phyloP scores from a whole-genome alignment of 768 basidiomycete genomes.

The Termitomyces sp. region DNA sequence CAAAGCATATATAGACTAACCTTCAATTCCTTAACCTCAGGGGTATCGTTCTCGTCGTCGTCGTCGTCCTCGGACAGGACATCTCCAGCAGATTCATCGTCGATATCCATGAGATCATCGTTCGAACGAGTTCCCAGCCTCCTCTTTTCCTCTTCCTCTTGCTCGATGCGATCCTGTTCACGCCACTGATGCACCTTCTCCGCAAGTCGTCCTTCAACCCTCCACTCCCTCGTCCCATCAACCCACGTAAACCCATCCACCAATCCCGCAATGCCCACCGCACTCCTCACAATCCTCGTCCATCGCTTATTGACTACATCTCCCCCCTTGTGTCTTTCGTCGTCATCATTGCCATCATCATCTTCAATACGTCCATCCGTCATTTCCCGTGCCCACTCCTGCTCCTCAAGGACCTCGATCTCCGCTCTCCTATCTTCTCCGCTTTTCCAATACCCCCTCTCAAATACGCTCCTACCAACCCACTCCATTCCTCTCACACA shows the following conservation, averaged over 20 bases:
- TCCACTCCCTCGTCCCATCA: conserved; percentile 58
- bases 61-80: conserved; percentile 45
- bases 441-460: conserved; percentile 93
- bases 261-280: conserved; percentile 58
- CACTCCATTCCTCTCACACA: conserved; percentile 95
- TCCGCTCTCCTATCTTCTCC: conserved; percentile 65
- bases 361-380: conserved; percentile 85
- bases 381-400: conserved; percentile 46
- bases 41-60: conserved; percentile 66
- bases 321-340: conserved; percentile 17
- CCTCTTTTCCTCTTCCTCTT: conserved; percentile 66
- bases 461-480: conserved; percentile 87
- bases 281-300: conserved; percentile 71
- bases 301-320: conserved; percentile 57
- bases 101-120: conserved; percentile 73
- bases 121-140: conserved; percentile 58
- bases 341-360: conserved; percentile 44
- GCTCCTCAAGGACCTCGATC: conserved; percentile 72
- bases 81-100: conserved; percentile 49
- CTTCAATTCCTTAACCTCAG: conserved; percentile 79
- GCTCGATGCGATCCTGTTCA: conserved; percentile 64
- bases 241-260: conserved; percentile 78
- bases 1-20: conserved; percentile 33
- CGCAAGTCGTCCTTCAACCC: conserved; percentile 58
- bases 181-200: conserved; percentile 70